These are phyloP conservation scores for Nidularia sp. DNA, from an alignment of 768 basidiomycete genomes.

Conservation along the genomic window DNA sequence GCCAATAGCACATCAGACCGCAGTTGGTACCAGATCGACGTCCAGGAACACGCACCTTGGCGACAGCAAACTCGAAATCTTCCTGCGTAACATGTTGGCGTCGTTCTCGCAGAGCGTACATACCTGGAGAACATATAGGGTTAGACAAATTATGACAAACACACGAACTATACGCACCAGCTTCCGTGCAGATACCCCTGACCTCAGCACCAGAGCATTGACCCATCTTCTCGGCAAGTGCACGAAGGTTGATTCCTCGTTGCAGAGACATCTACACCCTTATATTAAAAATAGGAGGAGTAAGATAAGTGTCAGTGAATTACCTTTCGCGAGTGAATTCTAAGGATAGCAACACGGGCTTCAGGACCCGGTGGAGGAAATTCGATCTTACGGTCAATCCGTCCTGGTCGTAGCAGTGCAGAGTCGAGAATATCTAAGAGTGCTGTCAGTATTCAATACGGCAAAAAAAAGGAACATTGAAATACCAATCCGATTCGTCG, in stretches of 20 bases:
- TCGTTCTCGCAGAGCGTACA: slow-evolving; percentile 95
- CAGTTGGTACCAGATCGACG: too few species aligned
- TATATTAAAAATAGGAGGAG: background rate
- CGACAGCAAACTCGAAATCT: slow-evolving; percentile 98
- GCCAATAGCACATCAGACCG: background rate
- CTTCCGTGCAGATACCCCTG: slow-evolving; percentile 94
- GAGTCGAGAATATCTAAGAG: slow-evolving; percentile 85
- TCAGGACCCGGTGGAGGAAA: slow-evolving; percentile 98
- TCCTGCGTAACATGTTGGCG: slow-evolving; percentile 98
- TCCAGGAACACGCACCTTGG: slow-evolving; percentile 57
- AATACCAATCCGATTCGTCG: slow-evolving; percentile 90
- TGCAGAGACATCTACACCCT: slow-evolving; percentile 86
- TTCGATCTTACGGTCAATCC: slow-evolving; percentile 95
- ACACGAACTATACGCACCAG: slow-evolving; percentile 47
- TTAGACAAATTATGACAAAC: background rate
- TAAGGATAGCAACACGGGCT: slow-evolving; percentile 93
- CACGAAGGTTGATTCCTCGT: slow-evolving; percentile 94
- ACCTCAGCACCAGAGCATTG: slow-evolving; percentile 98
- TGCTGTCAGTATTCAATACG: background rate
- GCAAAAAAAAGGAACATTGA: background rate
- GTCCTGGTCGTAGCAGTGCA: slow-evolving; percentile 88
- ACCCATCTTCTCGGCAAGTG: slow-evolving; percentile 98
- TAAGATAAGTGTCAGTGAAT: background rate
- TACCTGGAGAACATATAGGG: slow-evolving; percentile 43
- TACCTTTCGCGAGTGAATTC: slow-evolving; percentile 95